phyloP scores from a whole-genome alignment of 192 early-diverging fungal genomes.

The Gamsiella multidivaricata region DNA sequence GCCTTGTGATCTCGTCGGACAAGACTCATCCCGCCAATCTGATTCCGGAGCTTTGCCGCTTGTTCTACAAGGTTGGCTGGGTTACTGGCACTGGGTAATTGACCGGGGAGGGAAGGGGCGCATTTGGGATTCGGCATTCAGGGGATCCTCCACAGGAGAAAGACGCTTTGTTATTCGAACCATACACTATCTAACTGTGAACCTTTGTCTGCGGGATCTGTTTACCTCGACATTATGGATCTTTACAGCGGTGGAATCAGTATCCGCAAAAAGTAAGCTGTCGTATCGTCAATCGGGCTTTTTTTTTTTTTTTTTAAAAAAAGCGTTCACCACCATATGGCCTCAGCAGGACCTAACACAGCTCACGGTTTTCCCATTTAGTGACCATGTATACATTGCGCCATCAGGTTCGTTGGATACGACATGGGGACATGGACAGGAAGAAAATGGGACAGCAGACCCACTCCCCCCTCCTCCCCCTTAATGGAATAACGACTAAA shows the following conservation, averaged over 20 bases:
- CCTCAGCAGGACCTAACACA: too few relatives aligned
- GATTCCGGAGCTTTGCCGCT: slow-evolving; percentile 91
- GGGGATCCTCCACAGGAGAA: background rate
- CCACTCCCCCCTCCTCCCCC: too few relatives aligned
- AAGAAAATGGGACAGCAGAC: background rate
- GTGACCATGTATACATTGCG: slow-evolving; percentile 86
- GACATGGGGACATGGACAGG: background rate
- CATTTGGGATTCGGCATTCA: too few relatives aligned
- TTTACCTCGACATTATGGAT: background rate
- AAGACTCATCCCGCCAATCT: slow-evolving; percentile 81
- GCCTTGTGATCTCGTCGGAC: slow-evolving; percentile 67
- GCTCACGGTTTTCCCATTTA: too few relatives aligned
- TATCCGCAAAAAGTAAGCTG: slow-evolving; percentile 74
- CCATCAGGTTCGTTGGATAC: slow-evolving; percentile 62
- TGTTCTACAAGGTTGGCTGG: slow-evolving; percentile 94
- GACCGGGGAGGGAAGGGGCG: too few relatives aligned
- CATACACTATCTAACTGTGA: too few relatives aligned
- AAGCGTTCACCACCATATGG: too few relatives aligned
- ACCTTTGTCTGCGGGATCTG: too few relatives aligned
- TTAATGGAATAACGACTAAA: too few relatives aligned
- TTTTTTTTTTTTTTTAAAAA: too few relatives aligned
- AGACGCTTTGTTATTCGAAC: background rate
- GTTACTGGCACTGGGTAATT: slow-evolving; percentile 96
- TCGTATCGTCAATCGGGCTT: too few relatives aligned
- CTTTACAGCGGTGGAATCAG: slow-evolving; percentile 80